phyloP scores from a whole-genome alignment of 2,329 filamentous ascomycete genomes.

The Trichoderma sp. region DNA sequence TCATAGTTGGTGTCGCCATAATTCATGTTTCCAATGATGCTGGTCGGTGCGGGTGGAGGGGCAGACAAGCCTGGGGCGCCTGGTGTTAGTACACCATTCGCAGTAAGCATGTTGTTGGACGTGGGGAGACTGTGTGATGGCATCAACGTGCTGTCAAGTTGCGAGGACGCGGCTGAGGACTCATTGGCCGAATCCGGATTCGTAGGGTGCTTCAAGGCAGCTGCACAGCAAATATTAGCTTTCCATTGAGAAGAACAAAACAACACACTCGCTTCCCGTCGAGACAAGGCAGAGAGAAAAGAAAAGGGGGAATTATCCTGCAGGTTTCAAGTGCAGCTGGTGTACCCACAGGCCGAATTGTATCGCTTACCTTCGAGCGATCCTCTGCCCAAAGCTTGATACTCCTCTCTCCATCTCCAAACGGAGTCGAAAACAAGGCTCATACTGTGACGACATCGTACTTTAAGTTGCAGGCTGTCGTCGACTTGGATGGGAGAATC shows the following conservation, averaged over 20 bases:
- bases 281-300: slow-evolving; percentile 26
- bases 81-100: slow-evolving; percentile 54
- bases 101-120: slow-evolving; percentile 45
- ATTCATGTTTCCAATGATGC: slow-evolving; percentile 50
- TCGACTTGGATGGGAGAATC: slow-evolving; percentile 54
- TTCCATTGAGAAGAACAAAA: slow-evolving; percentile 4
- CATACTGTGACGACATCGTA: slow-evolving; percentile 82
- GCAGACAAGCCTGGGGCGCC: slow-evolving; percentile 46
- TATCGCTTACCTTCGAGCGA: slow-evolving; percentile 63
- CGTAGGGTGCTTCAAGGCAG: slow-evolving; percentile 79
- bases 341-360: slow-evolving; percentile 18
- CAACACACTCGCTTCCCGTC: not conserved
- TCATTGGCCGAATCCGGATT: slow-evolving; percentile 77
- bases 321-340: slow-evolving; percentile 18
- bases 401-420: slow-evolving; percentile 82
- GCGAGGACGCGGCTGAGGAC: slow-evolving; percentile 66
- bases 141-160: slow-evolving; percentile 59
- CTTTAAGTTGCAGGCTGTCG: slow-evolving; percentile 72
- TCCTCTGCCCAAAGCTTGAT: slow-evolving; percentile 66
- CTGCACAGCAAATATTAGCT: slow-evolving; percentile 28
- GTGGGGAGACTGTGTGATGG: slow-evolving; percentile 39
- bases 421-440: slow-evolving; percentile 81
- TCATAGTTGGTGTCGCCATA: slow-evolving; percentile 73
- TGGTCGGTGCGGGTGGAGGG: slow-evolving; percentile 38
- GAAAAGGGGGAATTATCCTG: not conserved